Evolutionary conservation across 768 basidiomycete genomes (phyloP), one percentile per base, ranked within the genome.

Genomic region (Asterophora lycoperdoides): DNA sequence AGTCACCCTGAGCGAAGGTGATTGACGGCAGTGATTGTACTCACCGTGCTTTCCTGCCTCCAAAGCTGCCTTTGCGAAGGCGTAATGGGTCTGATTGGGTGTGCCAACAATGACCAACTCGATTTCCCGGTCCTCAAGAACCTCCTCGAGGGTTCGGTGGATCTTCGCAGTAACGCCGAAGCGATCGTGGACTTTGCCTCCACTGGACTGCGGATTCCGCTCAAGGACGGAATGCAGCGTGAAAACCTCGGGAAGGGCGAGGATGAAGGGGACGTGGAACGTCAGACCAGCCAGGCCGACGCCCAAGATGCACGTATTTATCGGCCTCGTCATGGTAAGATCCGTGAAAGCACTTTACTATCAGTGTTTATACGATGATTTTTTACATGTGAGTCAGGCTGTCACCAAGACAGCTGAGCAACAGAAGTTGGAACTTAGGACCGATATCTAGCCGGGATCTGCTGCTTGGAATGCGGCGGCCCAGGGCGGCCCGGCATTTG

Each of bases 211-310:
- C 1, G 89, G 86, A 57, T 82, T 84, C 44, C 89, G 76, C 63
- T 89, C 83, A 49, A 90, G 71, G 41, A 91, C 83, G n/a, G 87
- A 77, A 56, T 83, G 74, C 30, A 92, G 77, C 8, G 68, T 77
- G 71, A 89, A 91, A 41, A 80, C 66, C 19, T 85, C 70, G 0
- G 88, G 84, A 15, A 86, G 72, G 2, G 86, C 80, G 46, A 84
- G 77, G 48, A 93, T 68, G 64, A 91, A 86, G 0, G 91, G 90
- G 48, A 84, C 58, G 64, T 93, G 91, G 68, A 93, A 92, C 2
- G 85, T 86, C 34, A 84, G 68, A 30, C 84, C 84, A 15, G 83
- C 76, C 51, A 91, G 79, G 34, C 89, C 90, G 30, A 86, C 81
- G 15, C 88, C 89, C 3, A 90, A 70, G 5, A 89, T 80, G 56